Conservation (phyloP, 2,329 filamentous ascomycete species). For the Dendrostoma leiphaemia region DNA sequence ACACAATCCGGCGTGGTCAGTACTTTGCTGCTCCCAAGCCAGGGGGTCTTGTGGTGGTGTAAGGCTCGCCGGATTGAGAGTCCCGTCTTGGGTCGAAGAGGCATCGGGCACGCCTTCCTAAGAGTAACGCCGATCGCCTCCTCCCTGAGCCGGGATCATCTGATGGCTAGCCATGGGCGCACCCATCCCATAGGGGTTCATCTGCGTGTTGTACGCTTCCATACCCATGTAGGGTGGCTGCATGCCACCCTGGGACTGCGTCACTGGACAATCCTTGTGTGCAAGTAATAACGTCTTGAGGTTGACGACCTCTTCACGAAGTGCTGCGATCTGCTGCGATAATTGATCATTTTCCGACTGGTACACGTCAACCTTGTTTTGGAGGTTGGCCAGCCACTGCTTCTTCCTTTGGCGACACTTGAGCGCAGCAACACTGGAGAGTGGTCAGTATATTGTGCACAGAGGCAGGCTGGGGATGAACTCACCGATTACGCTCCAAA, state of each 20-base stretch:
- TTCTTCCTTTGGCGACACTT: constrained; percentile 99
- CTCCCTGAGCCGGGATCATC: constrained; percentile 54
- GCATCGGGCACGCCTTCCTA: constrained; percentile 31
- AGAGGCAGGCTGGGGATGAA: constrained; percentile 20
- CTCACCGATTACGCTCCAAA: constrained; percentile 89
- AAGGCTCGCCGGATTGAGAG: not conserved
- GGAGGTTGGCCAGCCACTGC: constrained; percentile 94
- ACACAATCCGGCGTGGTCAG: not conserved
- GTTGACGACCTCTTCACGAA: constrained; percentile 91
- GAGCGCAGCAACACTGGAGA: constrained; percentile 78
- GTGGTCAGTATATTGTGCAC: not conserved
- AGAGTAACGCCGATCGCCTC: constrained; percentile 56
- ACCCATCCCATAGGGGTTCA: constrained; percentile 60
- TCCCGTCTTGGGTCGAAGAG: not conserved
- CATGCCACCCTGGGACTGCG: constrained; percentile 69
- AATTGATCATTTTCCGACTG: constrained; percentile 88
- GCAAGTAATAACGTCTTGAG: constrained; percentile 89
- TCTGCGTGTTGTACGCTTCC: constrained; percentile 53
- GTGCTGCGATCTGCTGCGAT: constrained; percentile 75
- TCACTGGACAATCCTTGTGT: constrained; percentile 94
- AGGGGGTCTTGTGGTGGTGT: too few relatives aligned
- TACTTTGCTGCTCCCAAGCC: not conserved
- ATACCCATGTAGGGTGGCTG: constrained; percentile 55
- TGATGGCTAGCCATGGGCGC: constrained; percentile 49
- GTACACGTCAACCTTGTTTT: constrained; percentile 91